Base-by-base conservation (phyloP, 2,329 filamentous ascomycete species). In the Emydomyces testavorans region DNA sequence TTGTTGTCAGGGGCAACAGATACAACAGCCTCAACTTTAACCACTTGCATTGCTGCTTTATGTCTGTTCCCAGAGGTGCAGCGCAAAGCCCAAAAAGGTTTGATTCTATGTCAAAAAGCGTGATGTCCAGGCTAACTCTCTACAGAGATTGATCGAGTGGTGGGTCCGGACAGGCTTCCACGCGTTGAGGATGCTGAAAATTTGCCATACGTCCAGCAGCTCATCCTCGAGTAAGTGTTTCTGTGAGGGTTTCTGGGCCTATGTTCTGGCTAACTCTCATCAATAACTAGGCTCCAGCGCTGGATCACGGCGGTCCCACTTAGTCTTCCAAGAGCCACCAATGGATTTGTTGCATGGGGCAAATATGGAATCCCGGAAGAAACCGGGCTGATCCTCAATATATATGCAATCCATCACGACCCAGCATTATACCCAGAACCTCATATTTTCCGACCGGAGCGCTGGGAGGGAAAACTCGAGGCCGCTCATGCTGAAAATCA, bases 341-440 rank as follows among this genome's bases (percentile, higher is more conserved):
- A 11, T 13, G 43, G 34, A 13, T 6, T 23, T 20, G 43, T 46
- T 8, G 20, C n/a, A n/a, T 46, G 43, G 43, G 34, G 26, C 2
- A 26, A 29, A n/a, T 46, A 46, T 31, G 23, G 38, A 7, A 20
- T 46, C 20, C 34, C 43, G 6, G 23, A 46, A 15, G 34, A 16
- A 6, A 46, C 43, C 4, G 34, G 32, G 6, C 24, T 77, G 3
- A 64, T 71, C 1, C 59, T 71, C 5, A 77, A 75, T 49, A 63
- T 72, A 2, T 76, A 72, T 70, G 63, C 63, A 7, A 68, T 77
- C 23, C 62, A 74, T 52, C 69, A 67, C 56, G 73, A 78, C 51
- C 62, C 65, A 1, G 53, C 60, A 1, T 62, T 69, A 2, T 63
- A 69, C 52, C 53, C 63, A 0, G 48, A 63, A 4, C 62, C 66